Evolutionary conservation across 352 stramenopile genomes (phyloP).

Genomic region (Vaucheria bursata): DNA sequence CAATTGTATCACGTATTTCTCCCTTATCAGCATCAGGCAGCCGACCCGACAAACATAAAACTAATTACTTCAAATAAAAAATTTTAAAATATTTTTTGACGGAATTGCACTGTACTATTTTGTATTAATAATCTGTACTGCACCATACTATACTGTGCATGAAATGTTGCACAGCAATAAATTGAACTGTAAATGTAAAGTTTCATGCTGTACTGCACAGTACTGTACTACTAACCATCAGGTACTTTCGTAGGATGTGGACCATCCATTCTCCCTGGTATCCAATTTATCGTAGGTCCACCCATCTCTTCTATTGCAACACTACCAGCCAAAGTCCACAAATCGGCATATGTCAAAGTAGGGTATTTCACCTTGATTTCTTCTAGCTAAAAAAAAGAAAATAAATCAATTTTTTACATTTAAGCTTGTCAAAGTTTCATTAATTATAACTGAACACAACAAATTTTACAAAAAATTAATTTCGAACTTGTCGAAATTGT

Average conservation of each 20-base stretch:
- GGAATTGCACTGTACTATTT: too few relatives aligned
- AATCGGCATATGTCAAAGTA: slow-evolving; percentile 88
- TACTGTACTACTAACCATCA: slow-evolving; percentile 19
- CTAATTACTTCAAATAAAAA: neutral
- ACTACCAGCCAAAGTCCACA: slow-evolving; percentile 90
- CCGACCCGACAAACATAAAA: too few relatives aligned
- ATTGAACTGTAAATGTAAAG: too few relatives aligned
- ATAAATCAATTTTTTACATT: too few relatives aligned
- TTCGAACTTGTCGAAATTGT: too few relatives aligned
- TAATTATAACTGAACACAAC: too few relatives aligned
- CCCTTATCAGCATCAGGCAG: slow-evolving; percentile 93
- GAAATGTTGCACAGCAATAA: too few relatives aligned
- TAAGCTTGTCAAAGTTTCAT: too few relatives aligned
- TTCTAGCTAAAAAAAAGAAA: neutral
- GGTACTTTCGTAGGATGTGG: slow-evolving; percentile 57
- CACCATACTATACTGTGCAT: too few relatives aligned
- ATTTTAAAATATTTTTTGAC: neutral
- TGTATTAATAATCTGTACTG: too few relatives aligned
- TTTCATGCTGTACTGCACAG: too few relatives aligned
- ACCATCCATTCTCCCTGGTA: slow-evolving; percentile 74
- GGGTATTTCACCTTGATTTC: slow-evolving; percentile 62
- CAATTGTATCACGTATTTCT: slow-evolving; percentile 66
- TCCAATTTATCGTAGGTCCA: slow-evolving; percentile 81
- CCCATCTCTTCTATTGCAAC: slow-evolving; percentile 92
- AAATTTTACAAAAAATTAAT: too few relatives aligned